These are phyloP conservation scores for Coemansia sp. DNA, from an alignment of 192 early-diverging fungal species.

Conservation along the genomic window DNA sequence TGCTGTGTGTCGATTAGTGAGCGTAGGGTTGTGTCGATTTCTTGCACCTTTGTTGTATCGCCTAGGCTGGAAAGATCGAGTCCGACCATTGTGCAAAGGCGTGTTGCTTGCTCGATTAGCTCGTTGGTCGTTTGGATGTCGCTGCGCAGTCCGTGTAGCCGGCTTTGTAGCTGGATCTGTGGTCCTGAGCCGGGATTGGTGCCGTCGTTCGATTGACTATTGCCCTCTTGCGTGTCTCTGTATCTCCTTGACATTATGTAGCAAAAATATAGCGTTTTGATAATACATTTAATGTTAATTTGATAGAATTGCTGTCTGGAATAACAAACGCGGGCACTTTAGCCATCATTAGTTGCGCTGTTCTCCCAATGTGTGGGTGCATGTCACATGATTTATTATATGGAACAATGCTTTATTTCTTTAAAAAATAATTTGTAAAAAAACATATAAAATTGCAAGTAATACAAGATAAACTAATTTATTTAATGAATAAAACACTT, in stretches of 20 bases:
- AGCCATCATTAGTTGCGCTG: too few relatives aligned
- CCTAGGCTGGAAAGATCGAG: constrained; percentile 25
- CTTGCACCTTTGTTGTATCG: constrained; percentile 9
- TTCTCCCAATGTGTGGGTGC: too few relatives aligned
- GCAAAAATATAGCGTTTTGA: background rate
- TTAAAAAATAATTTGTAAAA: too few relatives aligned
- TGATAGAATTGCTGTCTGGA: too few relatives aligned
- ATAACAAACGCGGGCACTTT: too few relatives aligned
- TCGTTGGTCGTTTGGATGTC: constrained; percentile 11
- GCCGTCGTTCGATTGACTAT: background rate
- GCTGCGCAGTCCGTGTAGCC: constrained; percentile 4
- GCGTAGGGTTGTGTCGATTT: constrained; percentile 25
- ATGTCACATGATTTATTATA: too few relatives aligned
- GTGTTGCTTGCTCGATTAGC: constrained; percentile 18
- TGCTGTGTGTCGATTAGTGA: constrained; percentile 29
- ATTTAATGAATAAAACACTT: too few relatives aligned
- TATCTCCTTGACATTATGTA: constrained; percentile 10
- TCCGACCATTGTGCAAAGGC: constrained; percentile 21
- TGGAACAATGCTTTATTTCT: too few relatives aligned
- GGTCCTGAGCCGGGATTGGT: background rate
- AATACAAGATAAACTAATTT: background rate
- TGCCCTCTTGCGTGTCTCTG: background rate
- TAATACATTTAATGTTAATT: background rate
- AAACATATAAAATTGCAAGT: background rate
- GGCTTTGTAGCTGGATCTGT: constrained; percentile 21